Percentiles rank a stretch among this genome's conserved stretches.
phyloP scores from a whole-genome alignment of 371 early-diverging fungal genomes.

The Lichtheimia hyalospora region DNA sequence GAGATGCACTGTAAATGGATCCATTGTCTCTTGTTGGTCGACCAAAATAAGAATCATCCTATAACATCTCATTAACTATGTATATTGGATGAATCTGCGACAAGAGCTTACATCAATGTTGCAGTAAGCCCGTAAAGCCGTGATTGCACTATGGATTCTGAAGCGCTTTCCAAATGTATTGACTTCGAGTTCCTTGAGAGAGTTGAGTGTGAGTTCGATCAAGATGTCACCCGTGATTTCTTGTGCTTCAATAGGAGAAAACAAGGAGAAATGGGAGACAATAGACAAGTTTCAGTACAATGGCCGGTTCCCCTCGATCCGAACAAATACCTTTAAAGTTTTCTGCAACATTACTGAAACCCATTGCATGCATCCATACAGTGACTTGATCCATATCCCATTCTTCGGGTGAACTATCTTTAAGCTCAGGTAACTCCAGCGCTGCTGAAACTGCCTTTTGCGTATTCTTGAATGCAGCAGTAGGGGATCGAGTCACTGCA shows the following conservation, averaged over 20 bases:
- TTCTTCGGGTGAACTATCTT: slow-evolving; percentile 17
- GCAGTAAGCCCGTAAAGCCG: slow-evolving; percentile 23
- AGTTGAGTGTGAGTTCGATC: slow-evolving; percentile 52
- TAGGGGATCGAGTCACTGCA: slow-evolving; percentile 3
- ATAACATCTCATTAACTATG: background rate
- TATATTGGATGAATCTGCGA: background rate
- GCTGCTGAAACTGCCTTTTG: slow-evolving; percentile 13
- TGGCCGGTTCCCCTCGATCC: background rate
- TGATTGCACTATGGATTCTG: slow-evolving; percentile 61
- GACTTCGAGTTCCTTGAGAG: slow-evolving; percentile 61
- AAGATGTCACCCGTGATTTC: slow-evolving; percentile 65
- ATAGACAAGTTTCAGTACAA: background rate
- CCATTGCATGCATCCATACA: slow-evolving; percentile 34
- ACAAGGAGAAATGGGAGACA: no score
- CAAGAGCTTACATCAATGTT: slow-evolving; percentile 4
- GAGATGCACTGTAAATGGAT: no score
- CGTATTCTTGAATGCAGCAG: slow-evolving; percentile 1
- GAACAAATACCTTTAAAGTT: slow-evolving; percentile 51
- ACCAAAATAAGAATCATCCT: no score
- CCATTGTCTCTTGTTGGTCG: no score
- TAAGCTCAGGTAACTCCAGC: slow-evolving; percentile 12
- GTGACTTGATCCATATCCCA: slow-evolving; percentile 34
- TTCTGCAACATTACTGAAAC: slow-evolving; percentile 44
- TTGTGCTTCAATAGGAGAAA: slow-evolving; percentile 35
- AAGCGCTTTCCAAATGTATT: slow-evolving; percentile 61